phyloP scores from a whole-genome alignment of 805 yeast species.

The Yarrowia keelungensis region DNA sequence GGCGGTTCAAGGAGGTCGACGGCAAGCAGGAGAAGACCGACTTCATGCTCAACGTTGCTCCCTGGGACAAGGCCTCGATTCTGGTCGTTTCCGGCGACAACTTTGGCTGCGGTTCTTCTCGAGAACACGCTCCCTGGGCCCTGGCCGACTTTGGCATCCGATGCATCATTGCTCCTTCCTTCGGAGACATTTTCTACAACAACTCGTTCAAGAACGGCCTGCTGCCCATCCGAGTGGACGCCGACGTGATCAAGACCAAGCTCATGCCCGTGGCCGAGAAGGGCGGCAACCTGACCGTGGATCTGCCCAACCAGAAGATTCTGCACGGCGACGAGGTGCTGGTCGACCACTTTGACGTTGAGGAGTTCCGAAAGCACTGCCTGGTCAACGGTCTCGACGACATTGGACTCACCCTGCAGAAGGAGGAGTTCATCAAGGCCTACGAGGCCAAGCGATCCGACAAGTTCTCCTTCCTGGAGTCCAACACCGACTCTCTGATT shows the following conservation, averaged over 20 bases:
- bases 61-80: conserved; percentile 80
- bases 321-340: conserved; percentile 71
- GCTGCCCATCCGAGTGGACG: conserved; percentile 89
- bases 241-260: conserved; percentile 71
- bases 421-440: conserved; percentile 74
- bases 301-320: conserved; percentile 86
- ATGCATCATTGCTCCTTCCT: conserved; percentile 95
- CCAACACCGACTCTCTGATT: conserved; percentile 70
- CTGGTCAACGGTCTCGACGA: conserved; percentile 94
- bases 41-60: conserved; percentile 84
- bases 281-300: conserved; percentile 76
- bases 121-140: conserved; percentile 99
- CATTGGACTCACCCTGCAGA: conserved; percentile 92
- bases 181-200: conserved; percentile 97
- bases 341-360: conserved; percentile 85
- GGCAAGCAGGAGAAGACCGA: conserved; percentile 79
- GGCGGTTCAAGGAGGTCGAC: conserved; percentile 65
- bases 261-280: conserved; percentile 80
- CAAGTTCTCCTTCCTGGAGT: conserved; percentile 90
- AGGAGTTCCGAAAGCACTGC: conserved; percentile 92
- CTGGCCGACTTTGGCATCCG: conserved; percentile 96
- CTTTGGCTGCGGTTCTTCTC: conserved; percentile 98
- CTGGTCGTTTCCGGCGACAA: conserved; percentile 93
- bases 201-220: conserved; percentile 96
- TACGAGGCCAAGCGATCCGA: conserved; percentile 81